Percentiles rank a stretch among this genome's conserved stretches.
phyloP scores from a whole-genome alignment of 495 filamentous ascomycete species.

The Rhizodiscina lignyota region DNA sequence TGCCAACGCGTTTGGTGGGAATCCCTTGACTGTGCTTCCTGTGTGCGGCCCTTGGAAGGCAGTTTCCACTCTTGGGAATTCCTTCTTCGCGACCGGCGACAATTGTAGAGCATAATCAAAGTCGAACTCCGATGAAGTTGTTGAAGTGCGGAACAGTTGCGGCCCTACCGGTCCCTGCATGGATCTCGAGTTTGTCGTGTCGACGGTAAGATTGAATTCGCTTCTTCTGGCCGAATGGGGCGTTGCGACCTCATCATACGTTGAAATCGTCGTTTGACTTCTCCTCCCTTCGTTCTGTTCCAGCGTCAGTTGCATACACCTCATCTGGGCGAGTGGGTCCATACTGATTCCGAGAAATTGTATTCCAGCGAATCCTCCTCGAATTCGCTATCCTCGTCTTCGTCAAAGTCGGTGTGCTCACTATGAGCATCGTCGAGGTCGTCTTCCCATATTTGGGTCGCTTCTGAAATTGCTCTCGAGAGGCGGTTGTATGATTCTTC shows the following conservation, averaged over 20 bases:
- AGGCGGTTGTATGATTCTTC: constrained; percentile 4
- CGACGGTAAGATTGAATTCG: constrained; percentile 27
- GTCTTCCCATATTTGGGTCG: constrained; percentile 59
- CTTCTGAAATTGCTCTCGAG: constrained; percentile 38
- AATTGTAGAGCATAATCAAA: constrained; percentile 39
- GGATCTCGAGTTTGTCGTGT: constrained; percentile 28
- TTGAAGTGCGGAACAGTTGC: constrained; percentile 61
- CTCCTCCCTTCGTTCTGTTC: constrained; percentile 28
- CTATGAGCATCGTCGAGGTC: constrained; percentile 11
- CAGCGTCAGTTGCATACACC: too few species aligned
- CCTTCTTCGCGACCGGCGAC: constrained; percentile 37
- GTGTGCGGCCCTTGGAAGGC: constrained; percentile 9
- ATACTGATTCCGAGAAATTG: constrained; percentile 52
- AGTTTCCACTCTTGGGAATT: constrained; percentile 14
- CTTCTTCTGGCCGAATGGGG: constrained; percentile 34
- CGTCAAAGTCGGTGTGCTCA: constrained; percentile 32
- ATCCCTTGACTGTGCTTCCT: not conserved
- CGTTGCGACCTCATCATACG: constrained; percentile 58
- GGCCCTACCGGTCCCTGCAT: constrained; percentile 72
- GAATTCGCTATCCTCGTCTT: constrained; percentile 40
- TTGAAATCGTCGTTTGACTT: constrained; percentile 60
- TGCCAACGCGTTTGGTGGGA: not conserved
- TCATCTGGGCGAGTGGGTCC: too few species aligned
- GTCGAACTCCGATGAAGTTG: constrained; percentile 35
- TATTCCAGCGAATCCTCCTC: constrained; percentile 45